phyloP scores from a whole-genome alignment of 2,329 filamentous ascomycete species.

The Botrytis tulipae region DNA sequence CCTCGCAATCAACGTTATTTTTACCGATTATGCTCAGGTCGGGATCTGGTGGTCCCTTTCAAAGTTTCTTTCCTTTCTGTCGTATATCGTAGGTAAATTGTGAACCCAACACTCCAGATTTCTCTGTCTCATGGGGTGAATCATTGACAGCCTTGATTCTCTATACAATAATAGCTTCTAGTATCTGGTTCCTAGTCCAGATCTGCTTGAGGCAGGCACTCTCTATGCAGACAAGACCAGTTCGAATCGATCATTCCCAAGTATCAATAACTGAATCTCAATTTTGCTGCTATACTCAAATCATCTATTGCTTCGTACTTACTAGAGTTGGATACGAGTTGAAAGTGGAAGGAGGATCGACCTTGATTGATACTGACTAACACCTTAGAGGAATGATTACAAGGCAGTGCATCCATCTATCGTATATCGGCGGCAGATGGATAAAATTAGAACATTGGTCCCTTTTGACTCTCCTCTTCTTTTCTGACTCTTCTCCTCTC shows the following conservation, averaged over 20 bases:
- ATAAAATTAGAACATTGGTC: background rate
- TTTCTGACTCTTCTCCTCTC: background rate
- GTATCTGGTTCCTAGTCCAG: background rate
- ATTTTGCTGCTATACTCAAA: background rate
- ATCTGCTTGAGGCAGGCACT: background rate
- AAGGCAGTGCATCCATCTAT: background rate
- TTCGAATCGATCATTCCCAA: background rate
- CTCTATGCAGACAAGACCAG: background rate
- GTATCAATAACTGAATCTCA: background rate
- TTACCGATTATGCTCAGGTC: background rate
- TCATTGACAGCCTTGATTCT: background rate
- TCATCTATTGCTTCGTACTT: background rate
- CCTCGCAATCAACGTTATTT: background rate
- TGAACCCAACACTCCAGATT: background rate
- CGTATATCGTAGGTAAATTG: background rate
- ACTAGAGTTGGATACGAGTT: background rate
- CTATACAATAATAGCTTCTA: background rate
- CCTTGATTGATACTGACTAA: background rate
- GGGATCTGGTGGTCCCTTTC: background rate
- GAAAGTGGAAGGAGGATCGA: background rate
- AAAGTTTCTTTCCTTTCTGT: background rate
- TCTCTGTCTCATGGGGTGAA: background rate
- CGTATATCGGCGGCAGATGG: background rate
- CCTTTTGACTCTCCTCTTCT: background rate
- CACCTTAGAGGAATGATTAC: background rate